Evolutionary conservation across 768 basidiomycete genomes (phyloP), one percentile per base, ranked within the genome.

Genomic region (Leccinellum albellum): DNA sequence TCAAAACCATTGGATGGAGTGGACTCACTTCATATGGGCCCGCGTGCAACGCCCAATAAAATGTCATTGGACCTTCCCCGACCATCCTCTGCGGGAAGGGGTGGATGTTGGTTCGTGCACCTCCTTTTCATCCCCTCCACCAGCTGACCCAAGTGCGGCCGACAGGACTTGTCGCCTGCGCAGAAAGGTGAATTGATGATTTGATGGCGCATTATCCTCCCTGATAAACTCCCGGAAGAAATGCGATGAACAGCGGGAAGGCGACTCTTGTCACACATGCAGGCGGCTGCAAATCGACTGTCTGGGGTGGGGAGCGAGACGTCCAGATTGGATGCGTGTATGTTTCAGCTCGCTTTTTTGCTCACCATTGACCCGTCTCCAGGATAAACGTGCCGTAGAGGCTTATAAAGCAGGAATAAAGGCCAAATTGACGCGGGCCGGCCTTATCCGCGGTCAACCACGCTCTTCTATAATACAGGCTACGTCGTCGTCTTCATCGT

Each of bases 301-400:
- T 72, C 77, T 93, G 4, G 91, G 91, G 13, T 93, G 91, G 91
- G 91, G 91, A 4, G 76, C 85, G 8, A 87, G 82, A 66, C 82
- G 91, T 51, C 91, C 90, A n/a, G 90, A 91, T 55, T 92, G 90
- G 89, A 90, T 92, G 89, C 76, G 89, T 63, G 89, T 92, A 62
- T 64, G 82, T 77, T 31, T 48, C 50, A 26, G 42, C 37, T 28
- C 24, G 50, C 40, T 31, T 59, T 24, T 45, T 51, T 45, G 28
- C 47, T 60, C 29, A 57, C 55, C 58, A 52, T 61, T 31, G 54
- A 70, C 56, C 32, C 52, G 6, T 52, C 60, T 31, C 42, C 69
- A 92, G 90, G 90, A 92, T 70, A 92, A 92, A 73, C 84, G 86
- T 61, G 83, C 82, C 8, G 89, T 91, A 49, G 88, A 91, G 64